Percentiles rank a stretch among this genome's conserved stretches.
phyloP scores from a whole-genome alignment of 1,139 yeast species.

The Suhomyces terraborum region DNA sequence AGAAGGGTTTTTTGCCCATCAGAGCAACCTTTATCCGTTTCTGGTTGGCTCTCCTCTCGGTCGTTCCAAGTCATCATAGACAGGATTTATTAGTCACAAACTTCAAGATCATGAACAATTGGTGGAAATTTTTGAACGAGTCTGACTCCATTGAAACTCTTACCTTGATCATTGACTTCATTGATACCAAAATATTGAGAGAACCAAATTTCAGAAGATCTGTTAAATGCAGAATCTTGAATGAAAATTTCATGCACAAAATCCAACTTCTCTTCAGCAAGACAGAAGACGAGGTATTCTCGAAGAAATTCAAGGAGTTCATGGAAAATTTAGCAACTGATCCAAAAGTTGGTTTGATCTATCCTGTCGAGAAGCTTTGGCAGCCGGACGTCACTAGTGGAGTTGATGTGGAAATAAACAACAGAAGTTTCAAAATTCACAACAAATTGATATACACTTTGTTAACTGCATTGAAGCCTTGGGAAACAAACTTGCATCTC shows the following conservation, averaged over 20 bases:
- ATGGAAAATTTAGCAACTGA: slow-evolving; percentile 51
- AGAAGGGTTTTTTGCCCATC: slow-evolving; percentile 44
- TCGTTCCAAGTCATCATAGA: slow-evolving; percentile 54
- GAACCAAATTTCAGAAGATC: slow-evolving; percentile 67
- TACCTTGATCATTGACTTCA: slow-evolving; percentile 43
- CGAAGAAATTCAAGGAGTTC: slow-evolving; percentile 46
- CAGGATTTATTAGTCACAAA: slow-evolving; percentile 63
- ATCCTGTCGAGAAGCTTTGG: slow-evolving; percentile 63
- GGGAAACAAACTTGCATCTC: slow-evolving; percentile 71
- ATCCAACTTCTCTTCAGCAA: slow-evolving; percentile 55
- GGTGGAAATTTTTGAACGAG: slow-evolving; percentile 64
- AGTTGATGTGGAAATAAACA: slow-evolving; percentile 42
- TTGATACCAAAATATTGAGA: slow-evolving; percentile 52
- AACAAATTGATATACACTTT: slow-evolving; percentile 70
- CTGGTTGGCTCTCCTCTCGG: slow-evolving; percentile 55
- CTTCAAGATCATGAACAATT: slow-evolving; percentile 56
- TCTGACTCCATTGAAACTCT: slow-evolving; percentile 53
- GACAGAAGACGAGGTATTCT: slow-evolving; percentile 23
- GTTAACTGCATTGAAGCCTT: slow-evolving; percentile 70
- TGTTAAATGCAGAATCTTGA: slow-evolving; percentile 74
- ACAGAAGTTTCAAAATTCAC: slow-evolving; percentile 54
- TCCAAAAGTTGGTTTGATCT: slow-evolving; percentile 60
- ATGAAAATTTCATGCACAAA: slow-evolving; percentile 71
- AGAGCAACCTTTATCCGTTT: slow-evolving; percentile 62
- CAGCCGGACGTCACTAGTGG: slow-evolving; percentile 24